These are phyloP conservation scores for Sedum album DNA, from an alignment of 164 flowering plant species.

Conservation along the genomic window DNA sequence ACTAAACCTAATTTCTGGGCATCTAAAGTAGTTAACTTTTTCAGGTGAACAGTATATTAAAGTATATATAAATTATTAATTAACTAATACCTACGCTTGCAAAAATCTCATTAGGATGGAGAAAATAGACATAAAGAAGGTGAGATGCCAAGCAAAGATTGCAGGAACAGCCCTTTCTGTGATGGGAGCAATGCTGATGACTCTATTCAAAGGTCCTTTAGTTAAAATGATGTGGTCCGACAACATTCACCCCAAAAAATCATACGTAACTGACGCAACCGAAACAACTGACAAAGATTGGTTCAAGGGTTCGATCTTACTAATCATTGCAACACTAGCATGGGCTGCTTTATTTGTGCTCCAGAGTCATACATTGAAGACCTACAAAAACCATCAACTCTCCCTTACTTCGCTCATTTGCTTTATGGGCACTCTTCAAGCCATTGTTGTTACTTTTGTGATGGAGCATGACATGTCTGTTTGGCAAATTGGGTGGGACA, in stretches of 20 bases:
- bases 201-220: constrained; percentile 67
- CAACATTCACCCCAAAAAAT: constrained; percentile 17
- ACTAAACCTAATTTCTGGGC: not conserved
- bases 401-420: constrained; percentile 72
- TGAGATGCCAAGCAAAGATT: constrained; percentile 79
- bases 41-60: too few relatives aligned
- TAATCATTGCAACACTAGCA: constrained; percentile 77
- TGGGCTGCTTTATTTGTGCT: constrained; percentile 88
- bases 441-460: constrained; percentile 71
- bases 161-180: constrained; percentile 73
- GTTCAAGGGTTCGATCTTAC: constrained; percentile 78
- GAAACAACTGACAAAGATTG: constrained; percentile 57
- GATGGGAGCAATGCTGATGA: constrained; percentile 91
- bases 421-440: constrained; percentile 75
- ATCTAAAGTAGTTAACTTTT: too few relatives aligned
- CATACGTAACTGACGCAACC: constrained; percentile 16
- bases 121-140: constrained; percentile 52
- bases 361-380: constrained; percentile 20
- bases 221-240: constrained; percentile 45
- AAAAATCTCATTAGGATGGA: constrained; percentile 52
- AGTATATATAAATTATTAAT: too few relatives aligned
- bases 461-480: constrained; percentile 62
- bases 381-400: constrained; percentile 26
- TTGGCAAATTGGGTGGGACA: constrained; percentile 84
- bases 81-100: not conserved